These are phyloP conservation scores for Penicillium brasilianum DNA, from an alignment of 2,329 filamentous ascomycete genomes.

Conservation along the genomic window DNA sequence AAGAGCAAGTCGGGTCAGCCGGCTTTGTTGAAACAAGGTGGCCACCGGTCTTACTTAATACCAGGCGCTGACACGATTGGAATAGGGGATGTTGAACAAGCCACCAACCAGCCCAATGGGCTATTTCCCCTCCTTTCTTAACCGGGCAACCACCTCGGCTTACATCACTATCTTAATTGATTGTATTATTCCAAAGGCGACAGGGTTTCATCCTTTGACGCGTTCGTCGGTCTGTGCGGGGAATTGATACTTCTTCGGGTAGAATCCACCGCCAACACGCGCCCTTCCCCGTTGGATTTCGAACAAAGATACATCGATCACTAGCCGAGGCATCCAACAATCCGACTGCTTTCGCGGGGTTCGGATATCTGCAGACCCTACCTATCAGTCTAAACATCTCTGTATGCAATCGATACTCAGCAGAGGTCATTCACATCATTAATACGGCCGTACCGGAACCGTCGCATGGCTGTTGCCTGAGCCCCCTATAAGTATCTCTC, in stretches of 20 bases:
- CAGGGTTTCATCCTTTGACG: not conserved
- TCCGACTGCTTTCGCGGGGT: not conserved
- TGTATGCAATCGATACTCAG: not conserved
- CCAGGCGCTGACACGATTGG: not conserved
- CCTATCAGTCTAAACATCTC: not conserved
- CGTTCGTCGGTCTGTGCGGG: not conserved
- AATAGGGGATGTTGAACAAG: not conserved
- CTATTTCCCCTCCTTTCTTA: not conserved
- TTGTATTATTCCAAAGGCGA: not conserved
- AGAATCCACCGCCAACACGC: not conserved
- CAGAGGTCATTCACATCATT: not conserved
- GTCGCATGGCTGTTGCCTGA: not conserved
- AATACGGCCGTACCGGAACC: not conserved
- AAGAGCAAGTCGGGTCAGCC: no score
- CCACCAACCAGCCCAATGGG: not conserved
- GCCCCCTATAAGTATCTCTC: not conserved
- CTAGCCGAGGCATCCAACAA: not conserved
- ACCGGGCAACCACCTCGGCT: not conserved
- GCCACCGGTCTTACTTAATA: not conserved
- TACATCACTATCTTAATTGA: not conserved
- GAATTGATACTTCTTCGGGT: not conserved
- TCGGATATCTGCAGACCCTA: not conserved
- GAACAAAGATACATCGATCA: not conserved
- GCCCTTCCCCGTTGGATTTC: not conserved
- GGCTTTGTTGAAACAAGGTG: not conserved